Base-by-base conservation (phyloP, 164 flowering plant genomes). In the Liquidambar formosana region DNA sequence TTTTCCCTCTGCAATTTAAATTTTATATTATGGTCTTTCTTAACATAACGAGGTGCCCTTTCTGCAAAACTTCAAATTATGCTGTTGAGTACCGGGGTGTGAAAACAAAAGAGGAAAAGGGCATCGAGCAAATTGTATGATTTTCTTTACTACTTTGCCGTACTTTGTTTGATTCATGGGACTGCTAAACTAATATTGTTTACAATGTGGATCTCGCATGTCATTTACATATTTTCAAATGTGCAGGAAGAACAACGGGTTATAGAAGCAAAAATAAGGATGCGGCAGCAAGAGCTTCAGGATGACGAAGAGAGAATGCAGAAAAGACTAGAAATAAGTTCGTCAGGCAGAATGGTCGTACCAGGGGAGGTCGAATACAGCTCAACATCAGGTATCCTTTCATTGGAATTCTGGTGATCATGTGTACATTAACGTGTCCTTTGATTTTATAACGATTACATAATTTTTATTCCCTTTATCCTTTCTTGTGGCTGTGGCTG, bases 211-310 rank as follows among this genome's bases (percentile, higher is more conserved):
- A 23, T 27, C 22, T 18, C 25, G 19, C 5, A 41, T 57, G 23
- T 57, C 11, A 14, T 25, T 22, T 5, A 38, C 27, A 19, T 61
- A 64, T 19, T 70, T 46, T 27, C 16, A 52, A 56, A 33, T 65
- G 46, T 68, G 48, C 62, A 96, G 99, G 99, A 96, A 83, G 99
- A 96, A 71, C 98, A 93, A 67, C 83, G 88, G 67, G 97, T 96
- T 68, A 96, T 96, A 73, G 99, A 96, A 84, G 99, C 99, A 14
- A 86, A 92, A 84, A 95, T 95, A 71, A 83, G 97, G 75, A 95
- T 93, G 83, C 81, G 87, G 61, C 92, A 86, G 72, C 90, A 90
- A 65, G 98, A 95, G 76, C 78, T 90, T 64, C 90, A 74, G 64
- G 97, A 93, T 75, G 98, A 93, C 25, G 90, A 95, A 79, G 92